Percentiles rank a stretch among this genome's conserved stretches.
phyloP scores from a whole-genome alignment of 2,329 filamentous ascomycete genomes.

The Cercospora zeina region DNA sequence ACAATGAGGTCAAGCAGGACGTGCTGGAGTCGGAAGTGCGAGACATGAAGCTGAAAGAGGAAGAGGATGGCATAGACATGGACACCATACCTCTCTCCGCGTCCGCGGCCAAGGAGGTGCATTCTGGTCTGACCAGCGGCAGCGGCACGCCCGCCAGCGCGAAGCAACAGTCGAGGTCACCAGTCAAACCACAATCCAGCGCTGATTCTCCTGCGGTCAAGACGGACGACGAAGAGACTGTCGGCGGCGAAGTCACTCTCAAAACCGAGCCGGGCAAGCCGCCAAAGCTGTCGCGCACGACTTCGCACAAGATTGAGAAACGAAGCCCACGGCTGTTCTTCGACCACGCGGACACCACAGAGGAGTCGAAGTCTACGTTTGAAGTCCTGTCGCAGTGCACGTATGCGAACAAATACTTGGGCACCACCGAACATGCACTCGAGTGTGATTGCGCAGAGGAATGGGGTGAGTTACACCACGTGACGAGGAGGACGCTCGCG shows the following conservation, averaged over 20 bases:
- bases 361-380: slow-evolving; percentile 73
- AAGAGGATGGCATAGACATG: slow-evolving; percentile 37
- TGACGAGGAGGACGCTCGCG: neutral
- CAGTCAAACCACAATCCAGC: slow-evolving; percentile 33
- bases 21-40: slow-evolving; percentile 48
- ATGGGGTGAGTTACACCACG: slow-evolving; percentile 69
- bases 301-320: slow-evolving; percentile 67
- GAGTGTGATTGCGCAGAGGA: slow-evolving; percentile 95
- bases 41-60: slow-evolving; percentile 50
- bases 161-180: slow-evolving; percentile 34
- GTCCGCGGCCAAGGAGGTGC: slow-evolving; percentile 31
- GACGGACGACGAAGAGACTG: slow-evolving; percentile 53
- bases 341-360: slow-evolving; percentile 75
- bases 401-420: slow-evolving; percentile 89
- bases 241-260: slow-evolving; percentile 62
- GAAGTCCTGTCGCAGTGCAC: slow-evolving; percentile 80
- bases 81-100: slow-evolving; percentile 30
- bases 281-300: slow-evolving; percentile 71
- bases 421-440: slow-evolving; percentile 85
- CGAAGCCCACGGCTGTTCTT: slow-evolving; percentile 67
- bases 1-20: slow-evolving; percentile 41
- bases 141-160: slow-evolving; percentile 27
- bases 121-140: slow-evolving; percentile 30
- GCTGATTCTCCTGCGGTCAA: slow-evolving; percentile 43
- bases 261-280: slow-evolving; percentile 66